Evolutionary conservation across 306 rosid species (phyloP).

Genomic region (Benincasa hispida): DNA sequence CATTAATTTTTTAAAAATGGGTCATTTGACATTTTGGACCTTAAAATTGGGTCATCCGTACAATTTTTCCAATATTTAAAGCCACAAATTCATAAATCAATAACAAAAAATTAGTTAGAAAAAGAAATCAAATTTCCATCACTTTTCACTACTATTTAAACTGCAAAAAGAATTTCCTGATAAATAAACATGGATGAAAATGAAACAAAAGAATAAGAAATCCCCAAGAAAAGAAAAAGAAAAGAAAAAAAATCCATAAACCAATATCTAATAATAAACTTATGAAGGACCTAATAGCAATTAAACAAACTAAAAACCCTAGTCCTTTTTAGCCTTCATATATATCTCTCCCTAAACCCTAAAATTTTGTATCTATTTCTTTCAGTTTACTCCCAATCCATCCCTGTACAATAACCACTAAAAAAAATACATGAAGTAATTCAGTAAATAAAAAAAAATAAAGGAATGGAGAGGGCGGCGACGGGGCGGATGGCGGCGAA

Average conservation of each 20-base stretch:
- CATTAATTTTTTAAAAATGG: no score
- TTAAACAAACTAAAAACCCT: constrained; percentile 4
- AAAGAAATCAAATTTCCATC: constrained; percentile 2
- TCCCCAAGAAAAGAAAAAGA: not conserved
- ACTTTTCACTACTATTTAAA: constrained; percentile 54
- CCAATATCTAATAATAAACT: constrained; percentile 32
- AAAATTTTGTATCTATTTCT: constrained; percentile 42
- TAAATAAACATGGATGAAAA: not conserved
- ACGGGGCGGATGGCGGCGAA: constrained; percentile 7
- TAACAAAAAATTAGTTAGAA: not conserved
- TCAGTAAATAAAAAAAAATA: constrained; percentile 17
- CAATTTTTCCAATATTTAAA: no score
- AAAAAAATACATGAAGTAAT: not conserved
- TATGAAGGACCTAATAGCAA: not conserved
- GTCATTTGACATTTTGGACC: no score
- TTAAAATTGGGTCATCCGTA: no score
- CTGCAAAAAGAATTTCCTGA: constrained; percentile 94
- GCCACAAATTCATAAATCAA: no score
- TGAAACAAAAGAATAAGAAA: constrained; percentile 23
- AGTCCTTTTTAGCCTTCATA: constrained; percentile 8
- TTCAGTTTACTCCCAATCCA: constrained; percentile 43
- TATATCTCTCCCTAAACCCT: constrained; percentile 29
- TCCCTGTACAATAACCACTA: constrained; percentile 75
- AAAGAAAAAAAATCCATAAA: not conserved
- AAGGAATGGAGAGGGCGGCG: constrained; percentile 18